Percentiles rank a stretch among this genome's conserved stretches.
Evolutionary conservation across 2,329 filamentous ascomycete genomes (phyloP).

Genomic region (Trichoderma oligosporum): DNA sequence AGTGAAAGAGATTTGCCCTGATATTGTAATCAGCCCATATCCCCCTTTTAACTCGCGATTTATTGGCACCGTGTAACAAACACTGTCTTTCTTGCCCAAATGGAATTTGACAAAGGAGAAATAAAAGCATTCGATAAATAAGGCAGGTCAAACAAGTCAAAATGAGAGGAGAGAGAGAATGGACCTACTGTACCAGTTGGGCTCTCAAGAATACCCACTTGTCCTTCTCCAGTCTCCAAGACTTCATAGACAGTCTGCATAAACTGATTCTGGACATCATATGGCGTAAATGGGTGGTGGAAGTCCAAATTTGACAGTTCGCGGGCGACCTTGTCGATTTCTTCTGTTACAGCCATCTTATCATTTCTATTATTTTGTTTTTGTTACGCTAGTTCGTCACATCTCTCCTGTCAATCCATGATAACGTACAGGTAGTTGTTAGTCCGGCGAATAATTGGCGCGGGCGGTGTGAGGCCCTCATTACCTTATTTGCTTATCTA

Average conservation of each 20-base stretch:
- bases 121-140: too few species aligned
- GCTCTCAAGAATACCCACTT: conserved; percentile 85
- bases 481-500: conserved; percentile 9
- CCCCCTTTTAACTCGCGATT: background rate
- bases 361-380: conserved; percentile 1
- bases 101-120: too few species aligned
- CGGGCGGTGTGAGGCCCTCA: conserved; percentile 22
- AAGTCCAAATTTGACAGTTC: conserved; percentile 54
- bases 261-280: conserved; percentile 81
- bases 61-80: background rate
- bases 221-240: conserved; percentile 64
- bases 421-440: too few species aligned
- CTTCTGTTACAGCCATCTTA: conserved; percentile 19
- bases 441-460: background rate
- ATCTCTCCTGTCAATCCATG: background rate
- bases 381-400: background rate
- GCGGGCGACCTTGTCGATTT: conserved; percentile 22
- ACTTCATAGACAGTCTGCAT: conserved; percentile 81
- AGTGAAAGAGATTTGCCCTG: conserved; percentile 87
- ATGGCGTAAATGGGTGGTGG: conserved; percentile 82
- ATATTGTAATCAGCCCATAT: background rate
- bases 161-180: background rate
- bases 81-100: background rate
- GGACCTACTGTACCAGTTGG: conserved; percentile 70
- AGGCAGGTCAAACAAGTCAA: too few species aligned